Base-by-base conservation (phyloP, 2,329 filamentous ascomycete species). In the Penicillium sp. region DNA sequence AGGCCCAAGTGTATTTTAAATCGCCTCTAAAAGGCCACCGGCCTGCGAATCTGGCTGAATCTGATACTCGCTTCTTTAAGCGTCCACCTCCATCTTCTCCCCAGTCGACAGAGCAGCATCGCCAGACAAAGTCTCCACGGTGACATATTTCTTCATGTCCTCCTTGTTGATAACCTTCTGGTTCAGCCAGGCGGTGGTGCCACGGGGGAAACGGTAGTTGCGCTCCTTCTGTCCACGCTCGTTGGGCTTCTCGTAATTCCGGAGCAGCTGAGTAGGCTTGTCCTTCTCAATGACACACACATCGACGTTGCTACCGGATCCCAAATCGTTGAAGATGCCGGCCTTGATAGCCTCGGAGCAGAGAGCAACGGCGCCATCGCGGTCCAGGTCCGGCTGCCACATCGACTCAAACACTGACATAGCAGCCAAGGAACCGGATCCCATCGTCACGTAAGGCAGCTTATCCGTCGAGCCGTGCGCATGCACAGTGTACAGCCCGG, bases 361-460 rank as follows among this genome's bases (percentile, higher is more conserved):
- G 49, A 96, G 75, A 61, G 84, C 81, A 44, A 96, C 75, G n/a
- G 90, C 90, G 34, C 86, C 86, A 25, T 94, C 86, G 56, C 80
- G 77, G 50, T 79, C 84, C 64, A 96, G 68, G 46, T 81, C 72
- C 6, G 81, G 73, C 78, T 90, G 87, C 94, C 94, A 98, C 71
- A 84, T 83, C 34, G 90, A 94, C 77, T 98, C 93, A 63, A 98
- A 98, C 36, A 98, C 86, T 20, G 87, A 87, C 93, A 98, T 98
- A 64, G 93, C 93, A 18, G 93, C 93, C 54, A 98, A 76, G 33
- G 88, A 95, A 51, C 93, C 93, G 16, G 87, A 94, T 39, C 93
- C 93, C 93, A 98, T 98, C 52, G 94, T 98, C 54, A 98, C 94
- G 69, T 98, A 98, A 35, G 93, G 93, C 33, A 98, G 83, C 77